Conservation (phyloP, 2,329 filamentous ascomycete species). For the Thelonectria rubi region DNA sequence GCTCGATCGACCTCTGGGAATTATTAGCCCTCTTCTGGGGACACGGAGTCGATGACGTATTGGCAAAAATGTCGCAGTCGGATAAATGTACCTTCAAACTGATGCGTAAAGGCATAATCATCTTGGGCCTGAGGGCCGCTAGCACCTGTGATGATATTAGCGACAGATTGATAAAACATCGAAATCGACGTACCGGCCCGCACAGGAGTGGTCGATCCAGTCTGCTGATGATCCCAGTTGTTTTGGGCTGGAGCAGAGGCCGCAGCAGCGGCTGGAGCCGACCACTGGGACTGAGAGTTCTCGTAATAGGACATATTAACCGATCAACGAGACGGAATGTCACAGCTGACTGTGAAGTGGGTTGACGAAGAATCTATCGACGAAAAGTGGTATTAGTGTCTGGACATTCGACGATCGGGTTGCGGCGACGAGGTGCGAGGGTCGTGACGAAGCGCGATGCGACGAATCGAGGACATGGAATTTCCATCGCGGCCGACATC, state of each 20-base stretch:
- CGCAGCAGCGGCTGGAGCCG: constrained; percentile 36
- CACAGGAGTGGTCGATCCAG: constrained; percentile 50
- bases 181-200: constrained; percentile 48
- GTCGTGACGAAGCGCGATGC: constrained; percentile 27
- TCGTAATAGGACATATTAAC: constrained; percentile 57
- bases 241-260: constrained; percentile 44
- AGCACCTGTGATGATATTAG: constrained; percentile 64
- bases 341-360: too few relatives aligned
- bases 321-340: constrained; percentile 10
- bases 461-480: constrained; percentile 30
- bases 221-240: constrained; percentile 56
- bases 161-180: constrained; percentile 9
- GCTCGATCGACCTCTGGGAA: constrained; percentile 90
- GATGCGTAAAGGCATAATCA: constrained; percentile 83
- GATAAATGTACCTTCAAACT: constrained; percentile 82
- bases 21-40: too few relatives aligned
- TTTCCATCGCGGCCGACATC: constrained; percentile 35
- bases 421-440: constrained; percentile 28
- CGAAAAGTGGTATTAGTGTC: constrained; percentile 28
- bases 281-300: constrained; percentile 54
- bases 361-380: constrained; percentile 32
- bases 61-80: not conserved
- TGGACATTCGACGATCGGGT: constrained; percentile 16
- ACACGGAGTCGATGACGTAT: constrained; percentile 2
- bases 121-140: constrained; percentile 79